Conservation (phyloP, 768 basidiomycete genomes). For the Mycena olivaceomarginata region DNA sequence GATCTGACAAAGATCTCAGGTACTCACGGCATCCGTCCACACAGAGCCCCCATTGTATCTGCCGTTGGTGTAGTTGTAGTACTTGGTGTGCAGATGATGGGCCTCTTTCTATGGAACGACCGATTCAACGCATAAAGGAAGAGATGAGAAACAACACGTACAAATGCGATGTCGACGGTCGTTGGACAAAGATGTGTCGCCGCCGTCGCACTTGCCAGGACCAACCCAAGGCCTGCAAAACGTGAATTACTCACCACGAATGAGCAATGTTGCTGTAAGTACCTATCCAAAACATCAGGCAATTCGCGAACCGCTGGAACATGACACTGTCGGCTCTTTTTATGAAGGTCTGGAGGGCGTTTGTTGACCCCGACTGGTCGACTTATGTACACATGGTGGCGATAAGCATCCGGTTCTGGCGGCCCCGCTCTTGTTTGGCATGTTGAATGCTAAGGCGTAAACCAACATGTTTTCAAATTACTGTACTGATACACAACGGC, state of each 20-base stretch:
- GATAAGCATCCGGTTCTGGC: constrained; percentile 25
- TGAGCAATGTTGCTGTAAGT: not conserved
- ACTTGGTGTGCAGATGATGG: constrained; percentile 42
- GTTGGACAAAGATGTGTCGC: constrained; percentile 29
- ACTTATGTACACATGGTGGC: not conserved
- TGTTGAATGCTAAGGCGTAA: not conserved
- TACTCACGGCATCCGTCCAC: constrained; percentile 61
- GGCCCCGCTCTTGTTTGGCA: not conserved
- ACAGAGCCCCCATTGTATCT: constrained; percentile 55
- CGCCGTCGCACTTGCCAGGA: not conserved
- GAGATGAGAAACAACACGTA: not conserved
- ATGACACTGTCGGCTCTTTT: not conserved
- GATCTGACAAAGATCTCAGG: not conserved
- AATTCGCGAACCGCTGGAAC: not conserved
- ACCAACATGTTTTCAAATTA: not conserved
- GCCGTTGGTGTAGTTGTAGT: constrained; percentile 52
- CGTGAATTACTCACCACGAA: not conserved
- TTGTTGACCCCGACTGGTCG: too few species aligned
- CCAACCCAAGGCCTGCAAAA: not conserved
- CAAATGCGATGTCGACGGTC: constrained; percentile 27
- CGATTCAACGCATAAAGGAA: not conserved
- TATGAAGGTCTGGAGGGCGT: not conserved
- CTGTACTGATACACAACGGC: too few species aligned
- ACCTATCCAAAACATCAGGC: constrained; percentile 11
- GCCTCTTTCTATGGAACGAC: constrained; percentile 7